These are phyloP conservation scores for Xylariaceae sp. DNA, from an alignment of 2,329 filamentous ascomycete genomes.

Conservation along the genomic window DNA sequence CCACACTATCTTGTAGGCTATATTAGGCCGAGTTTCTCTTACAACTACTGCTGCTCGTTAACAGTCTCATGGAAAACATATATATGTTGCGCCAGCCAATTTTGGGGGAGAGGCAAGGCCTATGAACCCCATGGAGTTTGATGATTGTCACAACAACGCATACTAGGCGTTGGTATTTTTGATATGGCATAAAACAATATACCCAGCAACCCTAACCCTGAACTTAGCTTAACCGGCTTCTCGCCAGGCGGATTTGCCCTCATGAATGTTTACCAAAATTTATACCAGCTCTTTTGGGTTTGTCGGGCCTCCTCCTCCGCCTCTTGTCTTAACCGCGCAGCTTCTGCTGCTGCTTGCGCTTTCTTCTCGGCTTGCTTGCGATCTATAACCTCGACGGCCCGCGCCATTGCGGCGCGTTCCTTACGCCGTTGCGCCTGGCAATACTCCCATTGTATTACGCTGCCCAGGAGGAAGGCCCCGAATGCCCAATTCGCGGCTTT, in stretches of 20 bases:
- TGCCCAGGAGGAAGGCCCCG: conserved; percentile 63
- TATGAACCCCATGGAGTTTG: background rate
- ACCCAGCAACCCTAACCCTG: conserved; percentile 12
- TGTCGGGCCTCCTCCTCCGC: conserved; percentile 37
- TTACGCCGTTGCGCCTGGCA: conserved; percentile 69
- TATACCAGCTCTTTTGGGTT: conserved; percentile 46
- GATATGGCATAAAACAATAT: conserved; percentile 13
- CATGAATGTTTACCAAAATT: conserved; percentile 43
- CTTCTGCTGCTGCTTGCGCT: conserved; percentile 35
- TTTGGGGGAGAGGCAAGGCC: background rate
- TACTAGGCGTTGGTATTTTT: conserved; percentile 10
- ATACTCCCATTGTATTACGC: conserved; percentile 73
- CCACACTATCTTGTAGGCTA: background rate
- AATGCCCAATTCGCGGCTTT: conserved; percentile 82
- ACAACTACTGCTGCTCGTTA: conserved; percentile 1
- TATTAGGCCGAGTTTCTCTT: conserved; percentile 2
- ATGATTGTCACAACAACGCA: conserved; percentile 5
- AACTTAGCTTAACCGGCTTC: conserved; percentile 9
- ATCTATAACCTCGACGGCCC: conserved; percentile 77
- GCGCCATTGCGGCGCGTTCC: conserved; percentile 77
- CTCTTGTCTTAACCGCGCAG: conserved; percentile 39
- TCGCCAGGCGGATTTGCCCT: conserved; percentile 1
- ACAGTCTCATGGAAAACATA: conserved; percentile 3
- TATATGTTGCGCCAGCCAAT: conserved; percentile 2
- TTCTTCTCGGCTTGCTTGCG: conserved; percentile 61